Conservation (phyloP, 768 basidiomycete species). For the Phylloporus sp. region DNA sequence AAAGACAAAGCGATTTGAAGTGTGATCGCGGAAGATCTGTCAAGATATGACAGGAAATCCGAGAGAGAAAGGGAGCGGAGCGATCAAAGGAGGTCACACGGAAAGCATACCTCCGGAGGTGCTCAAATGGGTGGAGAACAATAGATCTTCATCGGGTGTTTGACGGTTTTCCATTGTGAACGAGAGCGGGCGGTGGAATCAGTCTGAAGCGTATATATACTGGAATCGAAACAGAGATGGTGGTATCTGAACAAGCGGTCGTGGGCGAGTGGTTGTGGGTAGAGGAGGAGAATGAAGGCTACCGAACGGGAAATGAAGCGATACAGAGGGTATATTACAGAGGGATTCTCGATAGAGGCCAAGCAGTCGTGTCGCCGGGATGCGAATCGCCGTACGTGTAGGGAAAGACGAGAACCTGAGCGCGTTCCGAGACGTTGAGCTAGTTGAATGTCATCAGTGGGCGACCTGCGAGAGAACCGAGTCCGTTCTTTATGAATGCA, state of each 20-base stretch:
- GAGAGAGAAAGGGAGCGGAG: conserved; percentile 5
- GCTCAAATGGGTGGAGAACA: conserved; percentile 7
- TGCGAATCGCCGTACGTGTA: conserved; percentile 12
- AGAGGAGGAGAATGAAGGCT: neutral
- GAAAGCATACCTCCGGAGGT: conserved; percentile 27
- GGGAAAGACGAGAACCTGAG: neutral
- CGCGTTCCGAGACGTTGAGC: neutral
- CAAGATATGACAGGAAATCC: conserved; percentile 7
- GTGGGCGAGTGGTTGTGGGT: neutral
- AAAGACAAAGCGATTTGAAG: neutral
- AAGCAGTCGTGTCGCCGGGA: neutral
- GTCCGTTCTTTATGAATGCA: neutral
- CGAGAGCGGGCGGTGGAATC: neutral
- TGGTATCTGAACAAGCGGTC: conserved; percentile 1
- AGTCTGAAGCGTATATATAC: conserved; percentile 3
- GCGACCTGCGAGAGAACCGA: neutral
- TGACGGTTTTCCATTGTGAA: conserved; percentile 27
- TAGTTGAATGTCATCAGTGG: neutral
- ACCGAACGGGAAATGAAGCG: conserved; percentile 3
- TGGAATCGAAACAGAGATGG: neutral
- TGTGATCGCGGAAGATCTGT: conserved; percentile 16
- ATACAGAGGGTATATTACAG: neutral
- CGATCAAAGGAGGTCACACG: conserved; percentile 10
- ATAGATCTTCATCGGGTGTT: conserved; percentile 12
- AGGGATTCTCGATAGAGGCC: conserved; percentile 14